Percentiles rank a stretch among this genome's conserved stretches.
Conservation (phyloP, 306 rosid genomes). For the Prosopis cineraria region DNA sequence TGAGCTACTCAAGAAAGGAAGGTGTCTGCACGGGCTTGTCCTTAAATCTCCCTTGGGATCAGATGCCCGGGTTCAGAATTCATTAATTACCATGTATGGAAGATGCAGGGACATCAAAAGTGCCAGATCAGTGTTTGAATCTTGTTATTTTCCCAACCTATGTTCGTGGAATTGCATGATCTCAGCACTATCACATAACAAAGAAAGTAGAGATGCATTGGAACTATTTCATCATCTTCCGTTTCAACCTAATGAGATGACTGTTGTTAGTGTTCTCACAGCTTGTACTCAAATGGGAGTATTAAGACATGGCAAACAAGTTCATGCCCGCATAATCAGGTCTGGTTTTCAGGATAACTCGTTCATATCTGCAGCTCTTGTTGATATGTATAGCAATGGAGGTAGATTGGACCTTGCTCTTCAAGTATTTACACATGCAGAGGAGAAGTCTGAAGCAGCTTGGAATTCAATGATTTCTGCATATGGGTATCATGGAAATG, state of each 20-base stretch:
- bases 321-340: constrained; percentile 43
- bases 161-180: constrained; percentile 71
- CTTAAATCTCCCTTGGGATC: constrained; percentile 49
- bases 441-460: constrained; percentile 49
- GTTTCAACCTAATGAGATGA: constrained; percentile 52
- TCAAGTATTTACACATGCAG: constrained; percentile 43
- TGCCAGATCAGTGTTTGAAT: constrained; percentile 49
- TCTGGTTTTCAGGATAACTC: constrained; percentile 39
- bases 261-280: constrained; percentile 53
- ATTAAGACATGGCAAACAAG: constrained; percentile 52
- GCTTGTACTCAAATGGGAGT: constrained; percentile 58
- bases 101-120: constrained; percentile 56
- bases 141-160: constrained; percentile 41
- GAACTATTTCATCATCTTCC: constrained; percentile 44
- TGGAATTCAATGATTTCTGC: constrained; percentile 69
- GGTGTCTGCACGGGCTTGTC: constrained; percentile 49
- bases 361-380: constrained; percentile 59
- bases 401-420: constrained; percentile 58
- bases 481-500: constrained; percentile 54
- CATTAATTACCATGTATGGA: constrained; percentile 60
- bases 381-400: constrained; percentile 56
- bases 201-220: constrained; percentile 50
- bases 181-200: constrained; percentile 55
- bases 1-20: constrained; percentile 46
- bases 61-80: constrained; percentile 52